Evolutionary conservation across 2,329 filamentous ascomycete species (phyloP), one percentile per base, ranked within the genome.

Genomic region (Didymella exigua): DNA sequence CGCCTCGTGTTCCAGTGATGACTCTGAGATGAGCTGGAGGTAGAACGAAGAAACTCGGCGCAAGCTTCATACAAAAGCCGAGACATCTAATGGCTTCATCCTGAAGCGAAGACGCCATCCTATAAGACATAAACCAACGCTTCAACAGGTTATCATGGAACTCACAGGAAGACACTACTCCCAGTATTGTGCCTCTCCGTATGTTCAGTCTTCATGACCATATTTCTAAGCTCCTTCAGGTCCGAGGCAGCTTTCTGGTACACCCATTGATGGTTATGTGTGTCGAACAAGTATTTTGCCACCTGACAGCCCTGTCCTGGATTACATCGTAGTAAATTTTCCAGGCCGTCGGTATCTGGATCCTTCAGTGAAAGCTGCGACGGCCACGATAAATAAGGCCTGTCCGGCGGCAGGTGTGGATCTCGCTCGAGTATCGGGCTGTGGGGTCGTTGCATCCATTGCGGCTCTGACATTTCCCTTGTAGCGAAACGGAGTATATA

Each of bases 31-130:
- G 49, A 1, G 34, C 34, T 4, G 42, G 26, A 7, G 54, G 42
- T 3, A 56, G 31, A 10, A 49, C 45, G 36, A 56, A 58, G 26
- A 49, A 62, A 8, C 26, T 49, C 7, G 60, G 60, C 5, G 51
- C 38, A 23, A 62, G 49, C 5, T 16, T 13, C 38, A 62, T 47
- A 14, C 44, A 43, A 26, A 45, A 45, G 3, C 54, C 60, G 4
- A 62, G 23, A 2, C 36, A 38, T 38, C 50, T 49, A 23, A 57
- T 52, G 5, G 54, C 52, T 27, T 62, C 57, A 41, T 48, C 49
- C 26, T 55, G 46, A 3, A 59, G 26, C 5, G 42, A 47, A 16
- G 45, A 52, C 9, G 37, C 41, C n/a, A 59, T 50, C 27, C 56
- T 61, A 10, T 6, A 4, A 2, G 4, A 19, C 26, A 5, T 49